phyloP scores from a whole-genome alignment of 2,329 filamentous ascomycete genomes.

The Lomentospora prolificans region DNA sequence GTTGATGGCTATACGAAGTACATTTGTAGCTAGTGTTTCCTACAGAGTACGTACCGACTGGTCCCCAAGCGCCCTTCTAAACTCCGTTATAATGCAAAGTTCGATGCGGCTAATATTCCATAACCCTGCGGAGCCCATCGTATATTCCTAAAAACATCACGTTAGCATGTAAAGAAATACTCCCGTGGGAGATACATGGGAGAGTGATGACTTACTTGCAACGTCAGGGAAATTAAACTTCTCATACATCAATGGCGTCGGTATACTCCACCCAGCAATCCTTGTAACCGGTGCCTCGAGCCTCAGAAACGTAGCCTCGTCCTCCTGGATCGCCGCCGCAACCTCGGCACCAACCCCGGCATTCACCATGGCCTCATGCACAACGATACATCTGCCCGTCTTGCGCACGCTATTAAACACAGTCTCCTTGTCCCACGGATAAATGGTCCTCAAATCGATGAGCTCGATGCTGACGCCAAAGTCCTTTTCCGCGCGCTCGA shows the following conservation, averaged over 20 bases:
- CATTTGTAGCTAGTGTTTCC: no score
- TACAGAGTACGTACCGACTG: no score
- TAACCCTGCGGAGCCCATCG: conserved; percentile 49
- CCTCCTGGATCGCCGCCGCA: conserved; percentile 78
- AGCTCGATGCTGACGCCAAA: conserved; percentile 71
- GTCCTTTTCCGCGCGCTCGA: conserved; percentile 65
- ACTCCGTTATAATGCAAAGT: conserved; percentile 1
- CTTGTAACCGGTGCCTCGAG: conserved; percentile 78
- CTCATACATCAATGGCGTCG: conserved; percentile 71
- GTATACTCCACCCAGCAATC: conserved; percentile 84
- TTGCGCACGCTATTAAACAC: conserved; percentile 76
- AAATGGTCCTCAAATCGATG: conserved; percentile 79
- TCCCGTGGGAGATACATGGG: no score
- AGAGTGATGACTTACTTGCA: conserved; percentile 53
- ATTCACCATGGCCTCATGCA: conserved; percentile 89
- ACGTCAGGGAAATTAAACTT: conserved; percentile 77
- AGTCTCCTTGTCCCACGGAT: conserved; percentile 81
- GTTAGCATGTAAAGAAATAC: conserved; percentile 6
- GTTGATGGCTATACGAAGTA: no score
- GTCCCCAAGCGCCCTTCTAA: no score
- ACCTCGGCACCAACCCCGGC: conserved; percentile 84
- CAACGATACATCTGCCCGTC: conserved; percentile 77
- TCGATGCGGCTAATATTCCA: conserved; percentile 44
- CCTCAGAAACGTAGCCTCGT: conserved; percentile 62
- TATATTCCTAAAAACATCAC: conserved; percentile 10